Base-by-base conservation (phyloP, 352 stramenopile genomes). In the Pilasporangium apinafurcum region DNA sequence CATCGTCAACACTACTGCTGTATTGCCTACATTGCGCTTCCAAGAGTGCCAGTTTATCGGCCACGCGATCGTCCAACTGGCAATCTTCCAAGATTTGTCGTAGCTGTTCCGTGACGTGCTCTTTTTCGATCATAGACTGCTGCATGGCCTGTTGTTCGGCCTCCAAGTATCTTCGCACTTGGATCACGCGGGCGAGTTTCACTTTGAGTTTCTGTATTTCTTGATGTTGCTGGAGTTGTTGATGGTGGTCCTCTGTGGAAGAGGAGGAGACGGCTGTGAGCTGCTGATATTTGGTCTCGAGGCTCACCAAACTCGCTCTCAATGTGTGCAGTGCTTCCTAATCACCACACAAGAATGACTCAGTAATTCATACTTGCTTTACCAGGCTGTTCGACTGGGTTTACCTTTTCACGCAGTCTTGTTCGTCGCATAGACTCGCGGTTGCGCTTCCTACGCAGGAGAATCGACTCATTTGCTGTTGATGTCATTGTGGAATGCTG, bases 401-500 rank as follows among this genome's bases (percentile, higher is more conserved):
- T 26, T 34, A 48, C 50, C 51, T 65, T 68, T 42, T 53, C 43
- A 13, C 58, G 54, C 31, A 25, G 27, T 12, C 59, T 54, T 32
- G 37, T 52, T 46, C 59, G 59, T 12, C 54, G 59, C 59, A 68
- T 68, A 29, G 48, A 60, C 49, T 68, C 53, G 41, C 58, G 53
- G 30, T 64, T 68, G 36, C 53, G 53, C 28, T 40, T 24, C 9
- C 59, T 44, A 1, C 59, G 59, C 33, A 46, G 50, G 17, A 57
- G 32, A 13, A 61, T 50, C 25, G 36, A 34, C 37, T 46, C 21
- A 16, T 44, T 32, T 39, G n/a, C 17, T 18, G 25, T 4, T 34
- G 12, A 3, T 35, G 18, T 10, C 16, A 5, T 48, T 17, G 14
- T 38, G n/a, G n/a, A n/a, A n/a, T n/a, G n/a, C n/a, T n/a, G n/a